Base-by-base conservation (phyloP, 176 grass and related monocot species). In the Oryza longistaminata region DNA sequence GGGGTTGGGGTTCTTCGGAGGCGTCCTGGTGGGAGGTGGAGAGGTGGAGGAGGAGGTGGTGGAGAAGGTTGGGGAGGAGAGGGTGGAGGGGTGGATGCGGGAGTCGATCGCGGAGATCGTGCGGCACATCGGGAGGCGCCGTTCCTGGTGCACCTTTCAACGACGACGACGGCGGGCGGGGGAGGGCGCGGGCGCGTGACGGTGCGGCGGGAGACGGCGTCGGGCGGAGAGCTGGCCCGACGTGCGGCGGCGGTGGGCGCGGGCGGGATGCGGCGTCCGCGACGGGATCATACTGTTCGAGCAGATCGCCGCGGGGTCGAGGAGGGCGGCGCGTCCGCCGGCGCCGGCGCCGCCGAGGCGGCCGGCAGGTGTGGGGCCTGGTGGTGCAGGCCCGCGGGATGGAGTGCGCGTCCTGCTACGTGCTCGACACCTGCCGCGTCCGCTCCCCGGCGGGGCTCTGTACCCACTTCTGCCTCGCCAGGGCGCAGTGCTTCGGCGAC, bases 391-490 rank as follows among this genome's bases (percentile, higher is more conserved):
- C 86, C 44, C 86, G 82, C 39, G 86, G 90, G 35, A 91, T 88
- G 90, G 90, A 91, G 21, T 68, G 77, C 69, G 85, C 86, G 9
- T 60, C 90, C 0, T 91, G 90, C 82, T 91, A 91, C 86, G 78
- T 91, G 14, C 90, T 91, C 76, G 77, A 98, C 93, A 98, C 91
- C 72, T 95, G 89, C 79, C 87, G 91, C 7, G 96, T 98, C 16
- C 78, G 79, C 58, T 98, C 96, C 19, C 25, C 96, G 11, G 82
- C 83, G 9, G 96, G 96, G 0, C 88, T 88, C 75, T 95, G 93
- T 82, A 98, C 96, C 45, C 93, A 98, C 88, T 98, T 98, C 93
- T 90, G 87, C 88, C 87, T 98, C 71, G 89, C 87, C 15, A 72
- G 93, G 22, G 96, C 83, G 26, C 84, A 93, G 85, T 95, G 96